Evolutionary conservation across 768 basidiomycete genomes (phyloP).

Genomic region (Solioccasus polychromus): DNA sequence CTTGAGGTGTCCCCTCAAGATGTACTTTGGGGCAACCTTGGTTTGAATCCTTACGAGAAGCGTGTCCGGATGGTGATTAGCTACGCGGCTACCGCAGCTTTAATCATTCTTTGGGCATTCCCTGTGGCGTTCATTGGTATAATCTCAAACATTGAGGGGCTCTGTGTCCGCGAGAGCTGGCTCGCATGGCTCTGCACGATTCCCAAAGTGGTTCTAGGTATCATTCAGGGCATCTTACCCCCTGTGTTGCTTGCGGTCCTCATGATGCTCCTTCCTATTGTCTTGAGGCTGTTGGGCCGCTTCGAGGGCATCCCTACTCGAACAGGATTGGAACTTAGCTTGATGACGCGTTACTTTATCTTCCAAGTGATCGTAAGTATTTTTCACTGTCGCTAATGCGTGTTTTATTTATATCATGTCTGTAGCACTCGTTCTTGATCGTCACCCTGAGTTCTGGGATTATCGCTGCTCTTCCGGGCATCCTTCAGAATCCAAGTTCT

Average conservation of each 20-base stretch:
- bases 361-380: slow-evolving; percentile 85
- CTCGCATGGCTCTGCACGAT: slow-evolving; percentile 81
- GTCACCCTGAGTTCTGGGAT: slow-evolving; percentile 85
- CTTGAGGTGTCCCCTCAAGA: slow-evolving; percentile 84
- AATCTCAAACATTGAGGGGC: slow-evolving; percentile 73
- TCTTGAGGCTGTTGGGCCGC: slow-evolving; percentile 74
- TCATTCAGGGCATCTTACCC: slow-evolving; percentile 87
- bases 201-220: slow-evolving; percentile 65
- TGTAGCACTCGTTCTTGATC: slow-evolving; percentile 89
- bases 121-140: slow-evolving; percentile 86
- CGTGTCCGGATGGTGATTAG: slow-evolving; percentile 63
- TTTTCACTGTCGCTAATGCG: background rate
- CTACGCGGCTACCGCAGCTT: slow-evolving; percentile 70
- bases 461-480: slow-evolving; percentile 58
- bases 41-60: slow-evolving; percentile 85
- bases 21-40: slow-evolving; percentile 90
- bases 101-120: slow-evolving; percentile 88
- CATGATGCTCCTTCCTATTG: slow-evolving; percentile 85
- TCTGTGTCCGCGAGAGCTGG: slow-evolving; percentile 66
- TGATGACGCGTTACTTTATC: slow-evolving; percentile 91
- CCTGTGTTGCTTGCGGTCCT: slow-evolving; percentile 85
- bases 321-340: slow-evolving; percentile 78
- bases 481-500: slow-evolving; percentile 66
- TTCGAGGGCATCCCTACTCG: slow-evolving; percentile 90
- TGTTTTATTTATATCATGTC: background rate